Evolutionary conservation across 225 moss, liverwort and hornwort genomes (phyloP).

Genomic region (Bryum argenteum): DNA sequence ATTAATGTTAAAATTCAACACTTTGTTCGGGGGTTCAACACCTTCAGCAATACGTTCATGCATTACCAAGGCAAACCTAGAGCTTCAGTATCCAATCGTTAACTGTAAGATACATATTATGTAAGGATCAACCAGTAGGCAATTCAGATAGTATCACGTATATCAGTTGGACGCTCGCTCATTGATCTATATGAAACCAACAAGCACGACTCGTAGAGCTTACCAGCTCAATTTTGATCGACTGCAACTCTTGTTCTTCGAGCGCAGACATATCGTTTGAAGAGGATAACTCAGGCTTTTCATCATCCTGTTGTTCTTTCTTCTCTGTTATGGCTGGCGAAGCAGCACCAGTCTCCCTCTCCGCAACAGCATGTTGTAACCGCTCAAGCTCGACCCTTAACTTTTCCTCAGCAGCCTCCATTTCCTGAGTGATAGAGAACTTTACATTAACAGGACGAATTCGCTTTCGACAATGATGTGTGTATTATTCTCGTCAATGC

Average conservation of each 20-base stretch:
- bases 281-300: constrained; percentile 34
- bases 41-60: background rate
- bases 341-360: constrained; percentile 50
- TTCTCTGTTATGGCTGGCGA: constrained; percentile 32
- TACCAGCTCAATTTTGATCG: constrained; percentile 61
- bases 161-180: background rate
- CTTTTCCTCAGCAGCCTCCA: constrained; percentile 55
- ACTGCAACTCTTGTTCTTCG: constrained; percentile 51
- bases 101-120: constrained; percentile 11
- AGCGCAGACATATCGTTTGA: constrained; percentile 28
- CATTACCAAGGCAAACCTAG: constrained; percentile 15
- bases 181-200: background rate
- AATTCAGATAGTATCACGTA: too few species aligned
- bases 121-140: background rate
- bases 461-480: background rate
- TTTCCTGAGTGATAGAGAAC: constrained; percentile 40
- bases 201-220: constrained; percentile 12
- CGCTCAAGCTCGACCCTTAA: constrained; percentile 59
- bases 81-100: background rate
- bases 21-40: background rate
- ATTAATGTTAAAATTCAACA: background rate
- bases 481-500: background rate
- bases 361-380: constrained; percentile 57
- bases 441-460: constrained; percentile 6
- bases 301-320: constrained; percentile 43